Percentiles rank a stretch among this genome's conserved stretches.
Conservation (phyloP, 2,329 filamentous ascomycete genomes). For the Sclerotinia trifoliorum region DNA sequence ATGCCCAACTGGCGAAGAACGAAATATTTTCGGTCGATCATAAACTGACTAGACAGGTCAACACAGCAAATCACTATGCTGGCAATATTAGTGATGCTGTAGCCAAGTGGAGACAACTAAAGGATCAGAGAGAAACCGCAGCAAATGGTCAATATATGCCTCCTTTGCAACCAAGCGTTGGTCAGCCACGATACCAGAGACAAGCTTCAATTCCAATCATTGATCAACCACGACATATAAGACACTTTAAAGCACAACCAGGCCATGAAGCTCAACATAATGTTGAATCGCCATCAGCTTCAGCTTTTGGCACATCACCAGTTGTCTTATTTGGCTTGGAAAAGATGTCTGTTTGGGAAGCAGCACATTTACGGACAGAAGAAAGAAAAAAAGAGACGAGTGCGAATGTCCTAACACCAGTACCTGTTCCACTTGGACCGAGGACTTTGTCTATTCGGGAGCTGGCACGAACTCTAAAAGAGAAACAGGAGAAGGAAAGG, state of each 20-base stretch:
- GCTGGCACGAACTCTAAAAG: background rate
- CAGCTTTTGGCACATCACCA: background rate
- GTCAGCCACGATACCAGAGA: background rate
- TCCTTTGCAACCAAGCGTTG: background rate
- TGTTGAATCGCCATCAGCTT: background rate
- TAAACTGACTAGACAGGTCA: background rate
- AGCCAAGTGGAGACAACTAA: background rate
- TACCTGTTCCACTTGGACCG: background rate
- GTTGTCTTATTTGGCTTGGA: background rate
- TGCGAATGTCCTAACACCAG: too few relatives aligned
- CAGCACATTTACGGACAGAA: background rate
- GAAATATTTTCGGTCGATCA: background rate
- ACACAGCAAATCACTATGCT: background rate
- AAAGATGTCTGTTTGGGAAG: background rate
- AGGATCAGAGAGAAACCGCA: background rate
- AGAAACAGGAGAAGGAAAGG: background rate
- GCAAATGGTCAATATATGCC: too few relatives aligned
- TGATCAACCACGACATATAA: background rate
- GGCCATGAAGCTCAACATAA: background rate
- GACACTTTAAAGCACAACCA: accelerated
- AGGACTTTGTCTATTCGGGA: background rate
- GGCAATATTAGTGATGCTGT: background rate
- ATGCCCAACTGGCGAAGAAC: background rate
- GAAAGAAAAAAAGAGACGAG: background rate
- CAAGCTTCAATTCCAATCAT: background rate